Conservation (phyloP, 2,329 filamentous ascomycete genomes). For the Monosporascus sp. region DNA sequence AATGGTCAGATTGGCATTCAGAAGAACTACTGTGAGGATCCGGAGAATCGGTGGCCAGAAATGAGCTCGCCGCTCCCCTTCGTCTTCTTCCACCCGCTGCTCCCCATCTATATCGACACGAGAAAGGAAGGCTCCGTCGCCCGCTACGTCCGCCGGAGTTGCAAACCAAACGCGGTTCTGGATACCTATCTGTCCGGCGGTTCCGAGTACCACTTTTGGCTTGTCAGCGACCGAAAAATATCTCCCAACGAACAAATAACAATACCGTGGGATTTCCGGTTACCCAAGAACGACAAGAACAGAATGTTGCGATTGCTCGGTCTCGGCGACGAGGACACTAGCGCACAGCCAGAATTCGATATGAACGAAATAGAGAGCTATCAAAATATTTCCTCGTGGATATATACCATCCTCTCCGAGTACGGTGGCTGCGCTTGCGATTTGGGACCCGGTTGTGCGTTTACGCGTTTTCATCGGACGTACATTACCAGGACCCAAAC, state of each 20-base stretch:
- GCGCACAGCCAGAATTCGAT: conserved; percentile 44
- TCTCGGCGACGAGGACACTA: conserved; percentile 53
- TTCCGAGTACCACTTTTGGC: conserved; percentile 86
- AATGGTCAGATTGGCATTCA: conserved; percentile 73
- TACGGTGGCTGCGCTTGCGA: conserved; percentile 77
- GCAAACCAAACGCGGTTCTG: conserved; percentile 80
- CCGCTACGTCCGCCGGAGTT: conserved; percentile 88
- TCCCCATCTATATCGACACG: conserved; percentile 87
- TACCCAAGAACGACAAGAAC: conserved; percentile 47
- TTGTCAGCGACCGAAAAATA: conserved; percentile 77
- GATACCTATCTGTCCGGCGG: conserved; percentile 78
- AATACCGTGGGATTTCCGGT: conserved; percentile 63
- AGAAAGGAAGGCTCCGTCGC: conserved; percentile 79
- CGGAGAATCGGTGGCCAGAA: conserved; percentile 63
- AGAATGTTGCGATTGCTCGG: conserved; percentile 57
- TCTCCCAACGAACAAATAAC: conserved; percentile 58
- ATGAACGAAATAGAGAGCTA: conserved; percentile 55
- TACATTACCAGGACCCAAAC: conserved; percentile 44
- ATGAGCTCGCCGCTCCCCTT: conserved; percentile 63
- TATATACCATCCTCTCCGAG: conserved; percentile 66
- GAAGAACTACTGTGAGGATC: conserved; percentile 63
- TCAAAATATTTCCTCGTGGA: conserved; percentile 56
- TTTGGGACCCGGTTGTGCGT: conserved; percentile 56
- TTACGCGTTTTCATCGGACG: conserved; percentile 57
- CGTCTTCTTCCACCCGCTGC: conserved; percentile 79